These are phyloP conservation scores for Ceratocystis destructans DNA, from an alignment of 2,329 filamentous ascomycete genomes.

Conservation along the genomic window DNA sequence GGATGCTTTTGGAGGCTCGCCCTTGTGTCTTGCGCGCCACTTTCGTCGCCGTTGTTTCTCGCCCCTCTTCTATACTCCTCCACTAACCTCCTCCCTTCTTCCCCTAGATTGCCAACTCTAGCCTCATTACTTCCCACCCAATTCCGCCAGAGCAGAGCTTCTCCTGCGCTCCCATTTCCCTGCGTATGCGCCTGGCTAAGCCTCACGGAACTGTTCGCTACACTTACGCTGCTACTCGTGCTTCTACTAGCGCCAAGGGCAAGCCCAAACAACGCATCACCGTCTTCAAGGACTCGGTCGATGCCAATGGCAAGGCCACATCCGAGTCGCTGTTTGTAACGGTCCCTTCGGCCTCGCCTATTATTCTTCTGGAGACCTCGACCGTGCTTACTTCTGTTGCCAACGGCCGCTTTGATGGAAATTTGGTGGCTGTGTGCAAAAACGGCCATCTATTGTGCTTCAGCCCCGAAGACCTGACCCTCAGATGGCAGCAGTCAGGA, in stretches of 20 bases:
- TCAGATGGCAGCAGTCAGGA: constrained; percentile 35
- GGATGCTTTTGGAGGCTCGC: background rate
- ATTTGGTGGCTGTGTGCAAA: constrained; percentile 42
- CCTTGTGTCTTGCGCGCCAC: no score
- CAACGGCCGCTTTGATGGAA: constrained; percentile 15
- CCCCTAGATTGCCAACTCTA: constrained; percentile 43
- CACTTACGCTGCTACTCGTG: constrained; percentile 46
- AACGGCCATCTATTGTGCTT: constrained; percentile 49
- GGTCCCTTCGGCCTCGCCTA: constrained; percentile 29
- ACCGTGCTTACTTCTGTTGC: constrained; percentile 12
- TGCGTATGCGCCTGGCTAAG: constrained; percentile 38
- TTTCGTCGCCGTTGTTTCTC: background rate
- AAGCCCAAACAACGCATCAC: constrained; percentile 36
- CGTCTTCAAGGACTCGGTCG: constrained; percentile 44
- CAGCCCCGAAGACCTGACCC: constrained; percentile 40
- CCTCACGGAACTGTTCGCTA: constrained; percentile 40
- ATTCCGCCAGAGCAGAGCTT: constrained; percentile 52
- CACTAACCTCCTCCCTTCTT: constrained; percentile 19
- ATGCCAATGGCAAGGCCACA: constrained; percentile 37
- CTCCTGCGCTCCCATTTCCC: constrained; percentile 46
- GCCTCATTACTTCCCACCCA: constrained; percentile 52
- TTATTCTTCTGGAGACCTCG: constrained; percentile 22
- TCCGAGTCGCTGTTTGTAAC: constrained; percentile 36
- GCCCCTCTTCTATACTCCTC: background rate
- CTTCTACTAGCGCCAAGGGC: constrained; percentile 25